A percentile compares a stretch with the other conserved stretches of the same genome.
These are phyloP conservation scores for Williopsis jadinii DNA, from an alignment of 1,139 yeast genomes.

Conservation along the genomic window DNA sequence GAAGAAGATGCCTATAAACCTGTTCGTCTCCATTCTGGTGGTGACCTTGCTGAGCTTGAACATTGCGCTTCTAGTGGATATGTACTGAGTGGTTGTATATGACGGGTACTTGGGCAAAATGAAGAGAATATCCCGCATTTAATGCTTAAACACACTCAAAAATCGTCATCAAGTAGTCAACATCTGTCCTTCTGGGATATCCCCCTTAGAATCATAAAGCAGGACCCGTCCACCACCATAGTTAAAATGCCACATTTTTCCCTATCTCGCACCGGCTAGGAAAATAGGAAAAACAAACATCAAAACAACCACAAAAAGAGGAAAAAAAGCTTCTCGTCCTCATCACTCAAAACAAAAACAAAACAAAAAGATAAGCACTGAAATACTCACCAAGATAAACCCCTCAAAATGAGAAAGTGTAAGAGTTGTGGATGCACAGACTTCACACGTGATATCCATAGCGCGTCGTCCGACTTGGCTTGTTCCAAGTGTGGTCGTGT, in stretches of 20 bases:
- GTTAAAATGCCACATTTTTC: no score
- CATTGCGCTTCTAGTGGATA: conserved; percentile 27
- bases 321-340: no score
- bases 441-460: conserved; percentile 40
- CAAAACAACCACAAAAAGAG: not conserved
- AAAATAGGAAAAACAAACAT: not conserved
- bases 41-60: conserved; percentile 37
- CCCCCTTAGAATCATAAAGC: no score
- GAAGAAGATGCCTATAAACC: conserved; percentile 24
- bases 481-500: conserved; percentile 84
- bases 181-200: no score
- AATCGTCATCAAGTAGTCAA: no score
- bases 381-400: no score
- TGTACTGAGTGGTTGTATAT: conserved; percentile 24
- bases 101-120: not conserved
- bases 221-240: no score
- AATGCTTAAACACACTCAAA: no score
- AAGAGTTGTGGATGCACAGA: conserved; percentile 40
- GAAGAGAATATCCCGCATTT: no score
- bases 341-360: no score
- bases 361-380: no score
- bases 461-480: conserved; percentile 70
- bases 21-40: conserved; percentile 36
- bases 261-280: no score
- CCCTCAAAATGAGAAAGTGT: conserved; percentile 20